A percentile compares a stretch with the other conserved stretches of the same genome.
These are phyloP conservation scores for Salmacisia buchloeana DNA, from an alignment of 1,284 basidiomycete species.

Conservation along the genomic window DNA sequence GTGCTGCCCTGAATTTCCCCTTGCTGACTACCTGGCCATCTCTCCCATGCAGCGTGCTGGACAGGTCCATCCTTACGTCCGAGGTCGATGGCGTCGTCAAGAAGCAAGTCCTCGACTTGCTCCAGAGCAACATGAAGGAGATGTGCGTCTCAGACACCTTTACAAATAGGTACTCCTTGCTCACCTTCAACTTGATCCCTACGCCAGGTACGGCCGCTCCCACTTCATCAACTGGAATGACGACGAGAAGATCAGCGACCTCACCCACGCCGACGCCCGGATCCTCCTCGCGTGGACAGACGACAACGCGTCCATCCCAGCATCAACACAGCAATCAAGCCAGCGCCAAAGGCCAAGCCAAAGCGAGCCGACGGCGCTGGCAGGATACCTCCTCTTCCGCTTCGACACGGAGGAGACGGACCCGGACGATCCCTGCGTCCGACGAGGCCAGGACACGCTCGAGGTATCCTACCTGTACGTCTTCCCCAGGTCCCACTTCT, in stretches of 20 bases:
- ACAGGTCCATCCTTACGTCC: neutral
- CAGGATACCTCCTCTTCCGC: slow-evolving; percentile 10
- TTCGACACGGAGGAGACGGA: slow-evolving; percentile 11
- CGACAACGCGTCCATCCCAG: neutral
- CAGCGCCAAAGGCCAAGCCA: too few species aligned
- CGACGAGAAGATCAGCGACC: slow-evolving; percentile 9
- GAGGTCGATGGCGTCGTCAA: neutral
- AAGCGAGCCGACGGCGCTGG: too few species aligned
- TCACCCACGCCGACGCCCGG: slow-evolving; percentile 1
- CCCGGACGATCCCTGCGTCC: neutral
- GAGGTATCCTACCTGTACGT: slow-evolving; percentile 10
- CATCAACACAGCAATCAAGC: too few species aligned
- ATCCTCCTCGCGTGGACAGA: neutral
- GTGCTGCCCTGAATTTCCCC: neutral
- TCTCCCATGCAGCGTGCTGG: neutral
- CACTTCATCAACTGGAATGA: slow-evolving; percentile 6
- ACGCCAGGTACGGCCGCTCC: slow-evolving; percentile 7
- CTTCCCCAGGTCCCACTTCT: neutral
- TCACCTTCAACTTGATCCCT: too few species aligned
- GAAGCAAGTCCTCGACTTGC: neutral
- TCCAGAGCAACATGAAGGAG: slow-evolving; percentile 9
- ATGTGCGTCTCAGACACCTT: too few species aligned
- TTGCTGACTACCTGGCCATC: neutral
- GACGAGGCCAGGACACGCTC: neutral
- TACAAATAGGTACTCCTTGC: neutral